phyloP scores from a whole-genome alignment of 805 yeast genomes.

The Saturnispora halmiae region DNA sequence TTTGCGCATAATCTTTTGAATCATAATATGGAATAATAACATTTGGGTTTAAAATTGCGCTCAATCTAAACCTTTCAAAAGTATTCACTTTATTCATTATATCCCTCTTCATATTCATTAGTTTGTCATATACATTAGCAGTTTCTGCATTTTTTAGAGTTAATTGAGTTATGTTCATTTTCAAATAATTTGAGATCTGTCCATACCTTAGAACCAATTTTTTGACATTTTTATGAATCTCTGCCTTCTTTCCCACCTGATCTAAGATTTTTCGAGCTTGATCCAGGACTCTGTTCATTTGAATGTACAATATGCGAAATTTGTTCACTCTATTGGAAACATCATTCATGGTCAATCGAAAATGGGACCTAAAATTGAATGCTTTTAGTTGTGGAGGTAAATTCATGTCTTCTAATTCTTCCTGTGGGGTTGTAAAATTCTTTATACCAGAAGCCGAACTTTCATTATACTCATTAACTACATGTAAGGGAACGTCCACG shows the following conservation, averaged over 20 bases:
- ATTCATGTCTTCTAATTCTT: conserved; percentile 8
- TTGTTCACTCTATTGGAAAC: conserved; percentile 10
- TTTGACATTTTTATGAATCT: background rate
- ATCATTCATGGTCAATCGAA: conserved; percentile 9
- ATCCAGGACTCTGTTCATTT: conserved; percentile 1
- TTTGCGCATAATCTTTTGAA: background rate
- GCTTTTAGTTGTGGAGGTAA: conserved; percentile 4
- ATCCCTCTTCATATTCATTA: conserved; percentile 4
- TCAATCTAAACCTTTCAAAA: conserved; percentile 8
- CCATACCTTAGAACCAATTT: conserved; percentile 5
- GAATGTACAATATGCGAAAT: conserved; percentile 6
- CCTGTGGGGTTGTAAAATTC: conserved; percentile 3
- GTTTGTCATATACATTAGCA: conserved; percentile 4
- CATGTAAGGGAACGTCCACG: conserved; percentile 9
- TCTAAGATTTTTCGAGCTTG: background rate
- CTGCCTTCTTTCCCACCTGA: background rate
- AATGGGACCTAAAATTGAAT: conserved; percentile 5
- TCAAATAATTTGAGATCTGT: conserved; percentile 2
- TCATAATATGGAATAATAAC: background rate
- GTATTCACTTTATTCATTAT: conserved; percentile 2
- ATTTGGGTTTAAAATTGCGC: background rate
- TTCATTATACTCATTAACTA: background rate
- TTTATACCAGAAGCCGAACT: conserved; percentile 9
- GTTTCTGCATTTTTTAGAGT: conserved; percentile 7
- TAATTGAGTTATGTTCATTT: background rate